A percentile compares a stretch with the other conserved stretches of the same genome.
These are phyloP conservation scores for Oxytropis ochrocephala DNA, from an alignment of 306 rosid species.

Conservation along the genomic window DNA sequence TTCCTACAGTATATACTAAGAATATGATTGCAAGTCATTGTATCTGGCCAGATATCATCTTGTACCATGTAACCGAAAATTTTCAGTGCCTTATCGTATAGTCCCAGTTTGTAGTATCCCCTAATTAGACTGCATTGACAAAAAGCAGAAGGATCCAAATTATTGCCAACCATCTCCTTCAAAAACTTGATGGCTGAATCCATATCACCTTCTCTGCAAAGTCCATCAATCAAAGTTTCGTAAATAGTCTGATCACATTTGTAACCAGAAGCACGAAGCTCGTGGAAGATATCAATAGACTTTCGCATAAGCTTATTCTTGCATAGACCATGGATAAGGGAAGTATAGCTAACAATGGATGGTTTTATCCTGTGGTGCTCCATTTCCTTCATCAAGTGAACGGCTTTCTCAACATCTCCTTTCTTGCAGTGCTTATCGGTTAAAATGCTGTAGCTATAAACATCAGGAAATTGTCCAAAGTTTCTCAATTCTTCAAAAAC, in stretches of 20 bases:
- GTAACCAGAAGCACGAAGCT: constrained; percentile 28
- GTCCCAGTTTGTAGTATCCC: constrained; percentile 40
- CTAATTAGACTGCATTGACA: constrained; percentile 28
- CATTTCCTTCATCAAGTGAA: constrained; percentile 46
- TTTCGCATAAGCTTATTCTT: constrained; percentile 30
- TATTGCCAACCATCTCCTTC: constrained; percentile 42
- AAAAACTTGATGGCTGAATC: constrained; percentile 33
- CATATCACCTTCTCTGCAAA: constrained; percentile 42
- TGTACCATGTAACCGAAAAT: constrained; percentile 36
- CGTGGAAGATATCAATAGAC: constrained; percentile 22
- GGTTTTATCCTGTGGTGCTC: constrained; percentile 29
- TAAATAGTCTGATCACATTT: constrained; percentile 39
- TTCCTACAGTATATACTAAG: constrained; percentile 40
- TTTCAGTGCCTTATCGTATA: constrained; percentile 30
- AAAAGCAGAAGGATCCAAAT: constrained; percentile 33
- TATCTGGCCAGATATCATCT: constrained; percentile 35
- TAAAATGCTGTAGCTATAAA: constrained; percentile 55
- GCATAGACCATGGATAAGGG: constrained; percentile 47
- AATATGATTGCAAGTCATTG: constrained; percentile 45
- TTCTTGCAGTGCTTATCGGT: constrained; percentile 41
- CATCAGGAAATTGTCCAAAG: constrained; percentile 45
- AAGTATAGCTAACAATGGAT: constrained; percentile 46
- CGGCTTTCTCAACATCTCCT: constrained; percentile 33
- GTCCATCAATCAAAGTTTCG: constrained; percentile 44
- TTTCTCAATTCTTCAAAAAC: constrained; percentile 52